phyloP scores from a whole-genome alignment of 257 asterid genomes.

The Nicotiana otophora region DNA sequence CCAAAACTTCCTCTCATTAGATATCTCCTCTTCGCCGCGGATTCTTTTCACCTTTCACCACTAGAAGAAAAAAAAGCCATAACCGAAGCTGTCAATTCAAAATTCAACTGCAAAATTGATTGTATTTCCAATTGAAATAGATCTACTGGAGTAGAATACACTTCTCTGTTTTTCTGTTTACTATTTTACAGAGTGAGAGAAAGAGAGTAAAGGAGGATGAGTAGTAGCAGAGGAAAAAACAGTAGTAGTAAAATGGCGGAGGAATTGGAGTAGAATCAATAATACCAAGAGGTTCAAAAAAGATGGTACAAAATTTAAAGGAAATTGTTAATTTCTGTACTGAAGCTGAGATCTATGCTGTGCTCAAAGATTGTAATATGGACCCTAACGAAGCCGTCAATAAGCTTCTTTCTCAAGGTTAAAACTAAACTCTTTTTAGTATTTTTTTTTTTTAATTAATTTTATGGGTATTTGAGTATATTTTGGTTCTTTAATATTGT shows the following conservation, averaged over 20 bases:
- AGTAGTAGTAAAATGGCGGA: slow-evolving; percentile 10
- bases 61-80: no score
- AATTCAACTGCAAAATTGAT: no score
- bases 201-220: background rate
- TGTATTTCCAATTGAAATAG: no score
- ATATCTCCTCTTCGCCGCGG: no score
- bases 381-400: slow-evolving; percentile 88
- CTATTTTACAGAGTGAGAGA: background rate
- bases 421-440: background rate
- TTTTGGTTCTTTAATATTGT: background rate
- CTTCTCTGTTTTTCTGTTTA: no score
- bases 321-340: slow-evolving; percentile 66
- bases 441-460: background rate
- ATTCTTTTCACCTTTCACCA: no score
- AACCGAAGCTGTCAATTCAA: no score
- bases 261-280: slow-evolving; percentile 1
- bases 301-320: slow-evolving; percentile 80
- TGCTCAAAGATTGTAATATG: slow-evolving; percentile 86
- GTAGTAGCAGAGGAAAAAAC: slow-evolving; percentile 1
- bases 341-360: slow-evolving; percentile 84
- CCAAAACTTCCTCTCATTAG: no score
- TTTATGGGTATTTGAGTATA: background rate
- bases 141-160: no score
- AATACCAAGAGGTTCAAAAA: slow-evolving; percentile 64
- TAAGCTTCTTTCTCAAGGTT: slow-evolving; percentile 78